These are phyloP conservation scores for Tolypocladium ovalisporum DNA, from an alignment of 2,329 filamentous ascomycete species.

Conservation along the genomic window DNA sequence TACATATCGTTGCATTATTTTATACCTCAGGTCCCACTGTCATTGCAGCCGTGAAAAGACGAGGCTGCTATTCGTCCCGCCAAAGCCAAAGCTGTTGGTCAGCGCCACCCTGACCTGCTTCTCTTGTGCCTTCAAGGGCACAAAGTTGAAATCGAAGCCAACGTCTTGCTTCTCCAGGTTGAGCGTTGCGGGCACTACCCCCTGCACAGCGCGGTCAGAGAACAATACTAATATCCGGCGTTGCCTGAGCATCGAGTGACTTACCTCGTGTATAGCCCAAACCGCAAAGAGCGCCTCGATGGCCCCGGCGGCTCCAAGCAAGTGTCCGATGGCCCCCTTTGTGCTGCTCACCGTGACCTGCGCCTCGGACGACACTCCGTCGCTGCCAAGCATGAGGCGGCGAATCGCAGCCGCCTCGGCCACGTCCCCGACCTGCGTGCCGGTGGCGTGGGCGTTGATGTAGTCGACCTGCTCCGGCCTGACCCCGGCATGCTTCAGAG, in stretches of 20 bases:
- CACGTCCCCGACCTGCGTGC: slow-evolving; percentile 72
- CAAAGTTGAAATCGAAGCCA: slow-evolving; percentile 74
- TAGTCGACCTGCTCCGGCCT: slow-evolving; percentile 69
- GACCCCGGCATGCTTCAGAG: slow-evolving; percentile 61
- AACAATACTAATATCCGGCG: slow-evolving; percentile 2
- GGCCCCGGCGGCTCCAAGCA: slow-evolving; percentile 83
- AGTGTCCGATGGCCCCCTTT: slow-evolving; percentile 85
- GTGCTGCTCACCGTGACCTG: slow-evolving; percentile 82
- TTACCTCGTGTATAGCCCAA: slow-evolving; percentile 66
- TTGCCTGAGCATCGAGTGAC: slow-evolving; percentile 11
- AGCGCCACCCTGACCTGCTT: slow-evolving; percentile 62
- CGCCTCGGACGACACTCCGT: slow-evolving; percentile 49
- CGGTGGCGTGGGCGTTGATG: slow-evolving; percentile 91
- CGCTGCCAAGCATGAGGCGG: slow-evolving; percentile 60
- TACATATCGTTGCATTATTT: too few species aligned
- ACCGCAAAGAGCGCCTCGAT: slow-evolving; percentile 82
- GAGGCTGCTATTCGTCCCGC: slow-evolving; percentile 86
- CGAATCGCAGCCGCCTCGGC: slow-evolving; percentile 82
- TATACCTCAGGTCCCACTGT: background rate
- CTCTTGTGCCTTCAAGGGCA: slow-evolving; percentile 60
- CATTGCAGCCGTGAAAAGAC: slow-evolving; percentile 48
- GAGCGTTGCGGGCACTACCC: slow-evolving; percentile 71
- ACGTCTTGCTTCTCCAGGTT: slow-evolving; percentile 62
- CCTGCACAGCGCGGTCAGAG: slow-evolving; percentile 37
- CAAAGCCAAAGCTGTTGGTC: slow-evolving; percentile 96